Conservation (phyloP, 768 basidiomycete species). For the Sporobolomyces roseus region DNA sequence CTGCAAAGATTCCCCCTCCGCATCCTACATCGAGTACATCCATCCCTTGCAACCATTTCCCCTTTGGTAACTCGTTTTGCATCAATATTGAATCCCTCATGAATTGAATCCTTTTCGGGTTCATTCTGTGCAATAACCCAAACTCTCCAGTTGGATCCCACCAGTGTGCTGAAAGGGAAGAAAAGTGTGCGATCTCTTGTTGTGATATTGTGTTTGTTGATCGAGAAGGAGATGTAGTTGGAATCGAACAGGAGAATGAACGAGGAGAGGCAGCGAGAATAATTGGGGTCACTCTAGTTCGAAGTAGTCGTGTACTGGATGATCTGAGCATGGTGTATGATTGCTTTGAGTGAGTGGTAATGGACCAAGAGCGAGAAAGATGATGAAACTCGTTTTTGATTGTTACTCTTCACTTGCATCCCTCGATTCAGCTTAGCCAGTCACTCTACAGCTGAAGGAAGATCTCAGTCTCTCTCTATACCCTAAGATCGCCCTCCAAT, state of each 20-base stretch:
- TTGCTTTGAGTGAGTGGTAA: not conserved
- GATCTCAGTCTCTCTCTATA: too few relatives aligned
- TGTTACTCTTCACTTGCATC: too few relatives aligned
- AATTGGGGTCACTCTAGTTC: not conserved
- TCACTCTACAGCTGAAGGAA: too few relatives aligned
- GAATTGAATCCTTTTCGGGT: slow-evolving; percentile 79
- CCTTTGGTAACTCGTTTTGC: slow-evolving; percentile 50
- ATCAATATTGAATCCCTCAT: slow-evolving; percentile 60
- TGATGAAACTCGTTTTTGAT: not conserved
- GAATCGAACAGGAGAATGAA: not conserved
- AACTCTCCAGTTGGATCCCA: slow-evolving; percentile 95
- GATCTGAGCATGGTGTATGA: not conserved
- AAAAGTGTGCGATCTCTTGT: slow-evolving; percentile 82
- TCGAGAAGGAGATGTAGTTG: too few relatives aligned
- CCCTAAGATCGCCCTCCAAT: too few relatives aligned
- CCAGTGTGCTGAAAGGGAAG: slow-evolving; percentile 82
- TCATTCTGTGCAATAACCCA: slow-evolving; percentile 84
- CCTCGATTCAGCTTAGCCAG: too few relatives aligned
- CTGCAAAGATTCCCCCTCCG: slow-evolving; percentile 87
- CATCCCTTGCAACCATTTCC: slow-evolving; percentile 58
- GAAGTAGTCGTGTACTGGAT: not conserved
- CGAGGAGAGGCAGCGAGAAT: not conserved
- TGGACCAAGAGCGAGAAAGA: not conserved
- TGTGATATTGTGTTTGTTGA: slow-evolving; percentile 45
- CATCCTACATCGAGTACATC: slow-evolving; percentile 88